Percentiles rank a stretch among this genome's conserved stretches.
These are phyloP conservation scores for Monosporascus sp. DNA, from an alignment of 2,329 filamentous ascomycete species.

Conservation along the genomic window DNA sequence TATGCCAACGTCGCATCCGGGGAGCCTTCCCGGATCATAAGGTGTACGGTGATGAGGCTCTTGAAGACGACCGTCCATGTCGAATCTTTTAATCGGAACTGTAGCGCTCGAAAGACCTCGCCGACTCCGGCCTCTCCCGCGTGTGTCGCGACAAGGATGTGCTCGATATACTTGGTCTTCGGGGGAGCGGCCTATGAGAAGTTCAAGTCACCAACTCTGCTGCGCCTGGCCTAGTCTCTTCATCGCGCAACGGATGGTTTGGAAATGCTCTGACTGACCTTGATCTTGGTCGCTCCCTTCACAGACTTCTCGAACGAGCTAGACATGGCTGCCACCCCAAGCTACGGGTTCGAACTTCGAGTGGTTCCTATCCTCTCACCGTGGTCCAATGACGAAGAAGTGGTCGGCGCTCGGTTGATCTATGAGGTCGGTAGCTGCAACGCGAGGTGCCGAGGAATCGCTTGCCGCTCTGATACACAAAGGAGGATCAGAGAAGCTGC, in stretches of 20 bases:
- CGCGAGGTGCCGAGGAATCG: no score
- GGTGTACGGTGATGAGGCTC: constrained; percentile 86
- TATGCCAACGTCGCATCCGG: constrained; percentile 83
- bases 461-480: no score
- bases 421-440: no score
- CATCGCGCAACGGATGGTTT: no score
- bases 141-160: constrained; percentile 92
- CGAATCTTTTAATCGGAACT: constrained; percentile 83
- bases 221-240: not conserved
- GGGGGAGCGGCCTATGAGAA: constrained; percentile 74
- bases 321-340: constrained; percentile 49
- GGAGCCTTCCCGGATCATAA: constrained; percentile 96
- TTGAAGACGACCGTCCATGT: constrained; percentile 99
- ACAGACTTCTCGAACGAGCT: constrained; percentile 98
- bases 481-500: no score
- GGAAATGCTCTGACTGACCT: constrained; percentile 50
- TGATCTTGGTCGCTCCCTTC: constrained; percentile 97
- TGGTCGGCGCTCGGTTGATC: no score
- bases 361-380: no score
- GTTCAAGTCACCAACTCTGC: constrained; percentile 10
- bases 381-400: no score
- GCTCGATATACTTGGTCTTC: constrained; percentile 99
- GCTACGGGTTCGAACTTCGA: not conserved
- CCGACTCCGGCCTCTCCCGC: constrained; percentile 90
- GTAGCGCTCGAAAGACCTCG: constrained; percentile 90